phyloP scores from a whole-genome alignment of 139 green algal species.

The Chlamydomonas sp. region DNA sequence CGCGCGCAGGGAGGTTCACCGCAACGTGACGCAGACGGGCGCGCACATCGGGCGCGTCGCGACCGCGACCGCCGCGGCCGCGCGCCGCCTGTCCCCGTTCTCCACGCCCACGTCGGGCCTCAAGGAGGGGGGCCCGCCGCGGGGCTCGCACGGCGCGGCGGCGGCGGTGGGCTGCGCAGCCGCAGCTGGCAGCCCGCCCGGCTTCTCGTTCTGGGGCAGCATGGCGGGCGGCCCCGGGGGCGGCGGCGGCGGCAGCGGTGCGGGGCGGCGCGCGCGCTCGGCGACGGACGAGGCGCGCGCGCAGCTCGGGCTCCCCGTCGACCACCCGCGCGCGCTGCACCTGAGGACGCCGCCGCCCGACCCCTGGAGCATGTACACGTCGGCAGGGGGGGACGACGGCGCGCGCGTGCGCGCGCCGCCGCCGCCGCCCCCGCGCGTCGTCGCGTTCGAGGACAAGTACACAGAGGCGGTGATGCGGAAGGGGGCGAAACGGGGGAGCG shows the following conservation, averaged over 20 bases:
- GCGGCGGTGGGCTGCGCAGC: no score
- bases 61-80: not conserved
- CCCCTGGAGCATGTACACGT: slow-evolving; percentile 13
- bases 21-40: not conserved
- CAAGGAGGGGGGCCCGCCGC: no score
- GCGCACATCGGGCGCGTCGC: not conserved
- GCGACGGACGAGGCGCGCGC: no score
- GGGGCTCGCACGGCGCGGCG: no score
- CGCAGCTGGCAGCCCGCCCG: no score
- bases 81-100: no score
- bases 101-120: no score
- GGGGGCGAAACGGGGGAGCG: not conserved
- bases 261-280: no score
- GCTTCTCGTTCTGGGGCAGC: slow-evolving; percentile 9
- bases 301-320: not conserved
- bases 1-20: no score
- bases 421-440: not conserved
- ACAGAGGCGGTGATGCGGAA: not conserved
- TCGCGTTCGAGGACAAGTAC: slow-evolving; percentile 18
- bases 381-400: not conserved
- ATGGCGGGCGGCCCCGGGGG: no score
- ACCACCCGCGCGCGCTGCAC: slow-evolving; percentile 2
- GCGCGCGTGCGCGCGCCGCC: no score
- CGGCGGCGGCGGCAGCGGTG: no score
- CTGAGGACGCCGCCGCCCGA: slow-evolving; percentile 12